Base-by-base conservation (phyloP, 176 grass and related monocot genomes). In the Panicum miliaceum region DNA sequence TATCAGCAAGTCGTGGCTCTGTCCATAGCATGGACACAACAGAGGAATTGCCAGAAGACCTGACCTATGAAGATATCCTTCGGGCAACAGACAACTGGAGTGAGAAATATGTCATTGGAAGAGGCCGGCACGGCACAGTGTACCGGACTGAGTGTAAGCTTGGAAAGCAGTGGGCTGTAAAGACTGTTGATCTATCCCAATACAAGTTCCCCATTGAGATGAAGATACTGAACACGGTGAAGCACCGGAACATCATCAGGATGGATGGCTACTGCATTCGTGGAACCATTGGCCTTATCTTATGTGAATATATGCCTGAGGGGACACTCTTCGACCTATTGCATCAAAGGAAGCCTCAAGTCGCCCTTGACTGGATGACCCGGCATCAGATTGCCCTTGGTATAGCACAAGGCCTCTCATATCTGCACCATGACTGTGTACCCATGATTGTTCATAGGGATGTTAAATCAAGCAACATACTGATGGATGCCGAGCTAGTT, bases 221-320 rank as follows among this genome's bases (percentile, higher is more conserved):
- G 75, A 91, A 86, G 66, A 86, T 91, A 38, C 18, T 89, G 12
- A 91, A 81, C 76, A 87, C 48, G 2, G 78, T 94, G 22, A 94
- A 77, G 86, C 92, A 94, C 74, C 83, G 89, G 0, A 94, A 94
- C 76, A 82, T 94, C 22, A 23, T 94, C 32, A 88, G 18, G 60
- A 94, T 94, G 92, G 89, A 75, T 8, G 92, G 92, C 4, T 86
- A 94, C 89, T 94, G 86, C 82, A 89, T 94, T 19, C 85, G 92
- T 29, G 56, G 81, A 9, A 77, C 32, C 2, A 19, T 89, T 3
- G 86, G 89, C 45, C 64, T 94, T 38, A 94, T 91, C 6, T 36
- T 94, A 15, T 91, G 79, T 0, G 92, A 94, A 27, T 94, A 91
- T 65, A 86, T 94, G 86, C 84, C 92, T 0, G 73, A 81, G 10